Conservation (phyloP, 1,284 basidiomycete species). For the Hemileia vastatrix region DNA sequence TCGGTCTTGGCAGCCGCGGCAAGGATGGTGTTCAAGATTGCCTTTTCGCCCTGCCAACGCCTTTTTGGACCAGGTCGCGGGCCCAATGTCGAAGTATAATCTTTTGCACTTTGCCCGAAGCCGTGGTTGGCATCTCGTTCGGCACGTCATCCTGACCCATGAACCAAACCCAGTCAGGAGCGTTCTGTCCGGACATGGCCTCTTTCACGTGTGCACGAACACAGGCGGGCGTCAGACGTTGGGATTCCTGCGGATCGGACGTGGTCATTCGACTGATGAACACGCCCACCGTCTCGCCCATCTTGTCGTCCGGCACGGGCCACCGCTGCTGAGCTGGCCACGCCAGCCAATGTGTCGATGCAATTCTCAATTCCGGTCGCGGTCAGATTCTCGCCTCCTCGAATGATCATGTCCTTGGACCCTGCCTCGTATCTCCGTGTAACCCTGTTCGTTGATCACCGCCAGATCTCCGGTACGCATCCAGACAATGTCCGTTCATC, state of each 20-base stretch:
- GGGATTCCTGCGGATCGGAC: conserved; percentile 46
- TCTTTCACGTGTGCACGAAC: conserved; percentile 52
- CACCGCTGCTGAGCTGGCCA: conserved; percentile 64
- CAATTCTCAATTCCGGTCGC: conserved; percentile 75
- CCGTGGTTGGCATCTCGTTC: conserved; percentile 66
- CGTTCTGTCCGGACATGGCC: conserved; percentile 54
- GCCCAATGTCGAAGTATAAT: conserved; percentile 54
- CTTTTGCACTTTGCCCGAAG: conserved; percentile 78
- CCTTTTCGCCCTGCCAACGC: conserved; percentile 5
- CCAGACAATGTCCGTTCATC: conserved; percentile 58
- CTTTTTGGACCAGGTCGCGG: conserved; percentile 28
- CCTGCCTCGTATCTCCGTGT: conserved; percentile 49
- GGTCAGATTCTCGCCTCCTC: conserved; percentile 78
- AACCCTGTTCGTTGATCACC: conserved; percentile 71
- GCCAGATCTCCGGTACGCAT: conserved; percentile 78
- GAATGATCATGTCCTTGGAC: conserved; percentile 68
- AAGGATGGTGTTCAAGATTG: no score
- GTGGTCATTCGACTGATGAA: conserved; percentile 62
- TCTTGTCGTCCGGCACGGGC: conserved; percentile 61
- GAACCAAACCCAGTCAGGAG: conserved; percentile 74
- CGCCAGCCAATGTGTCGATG: conserved; percentile 54
- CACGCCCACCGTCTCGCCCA: conserved; percentile 66
- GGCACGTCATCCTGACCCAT: conserved; percentile 56
- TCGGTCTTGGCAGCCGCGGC: no score
- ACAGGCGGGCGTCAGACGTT: conserved; percentile 49